These are phyloP conservation scores for Pyrenophora graminea DNA, from an alignment of 2,329 filamentous ascomycete species.

Conservation along the genomic window DNA sequence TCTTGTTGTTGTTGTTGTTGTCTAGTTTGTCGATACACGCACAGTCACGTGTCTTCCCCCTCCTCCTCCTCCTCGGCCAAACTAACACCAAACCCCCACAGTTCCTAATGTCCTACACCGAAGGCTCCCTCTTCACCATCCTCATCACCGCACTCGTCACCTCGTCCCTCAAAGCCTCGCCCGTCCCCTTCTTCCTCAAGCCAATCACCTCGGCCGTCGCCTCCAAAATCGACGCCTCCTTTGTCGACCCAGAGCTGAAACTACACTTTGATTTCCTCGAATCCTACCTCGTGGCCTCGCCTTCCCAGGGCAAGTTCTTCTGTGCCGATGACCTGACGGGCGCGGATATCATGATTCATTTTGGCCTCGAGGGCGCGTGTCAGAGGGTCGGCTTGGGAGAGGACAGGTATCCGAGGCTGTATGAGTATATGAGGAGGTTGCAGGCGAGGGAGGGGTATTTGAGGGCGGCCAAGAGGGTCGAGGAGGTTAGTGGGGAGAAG, in stretches of 20 bases:
- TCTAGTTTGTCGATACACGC: no score
- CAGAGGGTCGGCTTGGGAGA: slow-evolving; percentile 45
- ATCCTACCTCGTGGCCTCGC: slow-evolving; percentile 52
- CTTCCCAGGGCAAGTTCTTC: slow-evolving; percentile 55
- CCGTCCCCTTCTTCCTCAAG: slow-evolving; percentile 71
- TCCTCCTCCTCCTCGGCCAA: no score
- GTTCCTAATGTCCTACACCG: slow-evolving; percentile 73
- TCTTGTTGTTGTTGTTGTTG: no score
- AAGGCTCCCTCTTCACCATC: slow-evolving; percentile 79
- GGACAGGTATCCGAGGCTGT: slow-evolving; percentile 53
- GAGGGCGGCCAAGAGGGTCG: slow-evolving; percentile 55
- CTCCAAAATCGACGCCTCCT: slow-evolving; percentile 50
- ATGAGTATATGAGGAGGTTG: slow-evolving; percentile 51
- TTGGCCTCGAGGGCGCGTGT: slow-evolving; percentile 54
- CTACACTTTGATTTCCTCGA: slow-evolving; percentile 59
- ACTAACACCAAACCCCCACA: slow-evolving; percentile 38
- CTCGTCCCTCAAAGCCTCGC: slow-evolving; percentile 51
- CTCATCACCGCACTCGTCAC: slow-evolving; percentile 69
- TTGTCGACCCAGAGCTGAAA: slow-evolving; percentile 54
- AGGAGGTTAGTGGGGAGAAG: slow-evolving; percentile 48
- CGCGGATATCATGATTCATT: slow-evolving; percentile 59
- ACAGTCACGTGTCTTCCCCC: no score
- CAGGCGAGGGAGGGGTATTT: slow-evolving; percentile 53
- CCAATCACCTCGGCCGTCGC: slow-evolving; percentile 64
- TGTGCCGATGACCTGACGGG: slow-evolving; percentile 55